Base-by-base conservation (phyloP, 495 filamentous ascomycete species). In the Collariella sp. region DNA sequence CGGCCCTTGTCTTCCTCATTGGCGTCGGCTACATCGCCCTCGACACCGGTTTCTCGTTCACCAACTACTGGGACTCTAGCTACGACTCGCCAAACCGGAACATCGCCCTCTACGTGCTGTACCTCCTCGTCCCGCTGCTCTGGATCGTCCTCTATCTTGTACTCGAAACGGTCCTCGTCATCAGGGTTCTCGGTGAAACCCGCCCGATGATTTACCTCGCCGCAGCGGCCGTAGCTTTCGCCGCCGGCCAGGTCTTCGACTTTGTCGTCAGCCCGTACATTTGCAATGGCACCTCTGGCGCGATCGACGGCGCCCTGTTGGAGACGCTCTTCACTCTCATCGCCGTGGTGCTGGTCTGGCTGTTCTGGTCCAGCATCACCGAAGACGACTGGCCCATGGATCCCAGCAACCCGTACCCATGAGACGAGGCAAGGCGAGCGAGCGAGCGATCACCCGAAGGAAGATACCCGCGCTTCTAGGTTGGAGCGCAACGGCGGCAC, bases 341-440 rank as follows among this genome's bases (percentile, higher is more conserved):
- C 13, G 76, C 91, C 2, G 89, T 97, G 7, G 78, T 86, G 13
- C 80, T 79, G 69, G 63, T 96, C 45, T 99, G 91, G 91, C 64
- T 86, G 57, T 99, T 99, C 76, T 97, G 94, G 93, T 91, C 88
- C 38, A 95, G 89, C 74, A 99, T 99, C 63, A 99, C 93, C 5
- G 93, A 99, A 72, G 93, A 99, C 64, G 91, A 96, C 73, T 99
- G 93, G 93, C 89, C 93, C 1, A 79, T 85, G 76, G 71, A 75
- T 12, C 19, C 39, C 33, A 24, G 22, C 35, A 54, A 54, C 38
- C 54, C 61, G 11, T 71, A 68, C 54, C 64, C 68, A 39, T 68
- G 54, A n/a, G n/a, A n/a, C n/a, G n/a, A n/a, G n/a, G n/a, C n/a
- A n/a, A n/a, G n/a, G n/a, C n/a, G n/a, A n/a, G 50, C 52, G 47